A percentile compares a stretch with the other conserved stretches of the same genome.
phyloP scores from a whole-genome alignment of 495 filamentous ascomycete genomes.

The Evansstolkia leycettana region DNA sequence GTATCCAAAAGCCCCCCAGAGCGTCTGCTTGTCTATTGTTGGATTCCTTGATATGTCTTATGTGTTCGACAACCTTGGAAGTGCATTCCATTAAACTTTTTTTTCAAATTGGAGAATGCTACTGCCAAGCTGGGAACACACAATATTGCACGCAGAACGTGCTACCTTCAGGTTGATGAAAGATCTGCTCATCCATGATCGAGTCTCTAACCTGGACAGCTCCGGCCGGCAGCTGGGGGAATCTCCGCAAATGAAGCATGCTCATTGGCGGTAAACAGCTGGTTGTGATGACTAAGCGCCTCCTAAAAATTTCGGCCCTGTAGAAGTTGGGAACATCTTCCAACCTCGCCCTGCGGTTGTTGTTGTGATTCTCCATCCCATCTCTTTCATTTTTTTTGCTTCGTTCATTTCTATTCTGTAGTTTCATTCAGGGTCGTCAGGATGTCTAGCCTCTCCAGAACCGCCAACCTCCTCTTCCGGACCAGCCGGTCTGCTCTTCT shows the following conservation, averaged over 20 bases:
- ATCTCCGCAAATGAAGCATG: conserved; percentile 24
- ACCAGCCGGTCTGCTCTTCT: conserved; percentile 51
- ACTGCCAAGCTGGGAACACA: too few relatives aligned
- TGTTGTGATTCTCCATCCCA: conserved; percentile 14
- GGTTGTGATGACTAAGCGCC: conserved; percentile 26
- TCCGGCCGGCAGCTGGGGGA: too few relatives aligned
- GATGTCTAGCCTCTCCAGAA: conserved; percentile 55
- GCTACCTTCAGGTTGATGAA: too few relatives aligned
- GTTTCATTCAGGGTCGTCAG: conserved; percentile 27
- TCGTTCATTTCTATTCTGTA: conserved; percentile 15
- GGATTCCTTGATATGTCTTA: too few relatives aligned
- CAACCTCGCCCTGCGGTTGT: conserved; percentile 10
- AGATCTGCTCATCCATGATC: too few relatives aligned
- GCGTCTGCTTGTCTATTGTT: too few relatives aligned
- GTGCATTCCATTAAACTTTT: too few relatives aligned
- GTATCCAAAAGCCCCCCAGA: too few relatives aligned
- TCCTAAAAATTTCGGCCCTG: conserved; percentile 32
- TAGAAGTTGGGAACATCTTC: conserved; percentile 11
- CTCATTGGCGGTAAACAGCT: conserved; percentile 21
- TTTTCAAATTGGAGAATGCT: too few relatives aligned
- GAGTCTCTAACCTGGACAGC: too few relatives aligned
- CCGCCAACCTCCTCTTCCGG: conserved; percentile 56
- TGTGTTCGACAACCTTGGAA: too few relatives aligned
- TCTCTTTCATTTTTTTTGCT: conserved; percentile 21
- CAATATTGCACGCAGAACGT: too few relatives aligned